A percentile compares a stretch with the other conserved stretches of the same genome.
Conservation (phyloP, 1,284 basidiomycete genomes). For the Fomitopsis schrenkii region DNA sequence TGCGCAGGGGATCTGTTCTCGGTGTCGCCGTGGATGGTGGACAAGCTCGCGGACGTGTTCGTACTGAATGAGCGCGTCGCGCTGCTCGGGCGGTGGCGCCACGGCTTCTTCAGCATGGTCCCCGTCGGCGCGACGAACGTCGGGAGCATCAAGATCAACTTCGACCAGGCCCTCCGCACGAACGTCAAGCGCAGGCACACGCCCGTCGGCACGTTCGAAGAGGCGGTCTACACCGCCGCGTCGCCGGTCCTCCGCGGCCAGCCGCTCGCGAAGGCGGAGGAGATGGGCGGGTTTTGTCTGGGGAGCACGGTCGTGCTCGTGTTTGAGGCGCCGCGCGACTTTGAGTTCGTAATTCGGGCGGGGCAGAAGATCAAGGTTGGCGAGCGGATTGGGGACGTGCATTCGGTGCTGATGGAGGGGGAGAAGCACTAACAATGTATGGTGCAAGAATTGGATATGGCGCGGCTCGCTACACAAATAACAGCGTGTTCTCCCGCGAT, state of each 20-base stretch:
- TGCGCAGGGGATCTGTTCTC: slow-evolving; percentile 85
- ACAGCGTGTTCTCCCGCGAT: too few relatives aligned
- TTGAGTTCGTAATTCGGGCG: slow-evolving; percentile 76
- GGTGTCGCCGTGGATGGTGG: slow-evolving; percentile 95
- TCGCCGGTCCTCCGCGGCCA: slow-evolving; percentile 85
- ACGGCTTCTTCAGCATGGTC: slow-evolving; percentile 97
- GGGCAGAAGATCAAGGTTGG: slow-evolving; percentile 92
- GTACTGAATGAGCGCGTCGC: slow-evolving; percentile 98
- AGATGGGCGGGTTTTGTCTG: slow-evolving; percentile 97
- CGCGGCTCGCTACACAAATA: too few relatives aligned
- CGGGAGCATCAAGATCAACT: slow-evolving; percentile 95
- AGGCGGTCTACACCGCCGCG: slow-evolving; percentile 86
- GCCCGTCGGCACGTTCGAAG: slow-evolving; percentile 86
- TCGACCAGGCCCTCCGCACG: slow-evolving; percentile 88
- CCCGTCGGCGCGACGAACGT: slow-evolving; percentile 99
- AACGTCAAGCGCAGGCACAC: slow-evolving; percentile 66
- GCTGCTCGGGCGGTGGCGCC: slow-evolving; percentile 91
- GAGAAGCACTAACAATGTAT: not conserved
- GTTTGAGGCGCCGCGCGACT: slow-evolving; percentile 89
- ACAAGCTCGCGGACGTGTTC: slow-evolving; percentile 89
- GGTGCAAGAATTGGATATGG: too few relatives aligned
- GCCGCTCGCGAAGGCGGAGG: slow-evolving; percentile 83
- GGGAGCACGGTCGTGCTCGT: slow-evolving; percentile 97
- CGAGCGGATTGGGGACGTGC: slow-evolving; percentile 62
- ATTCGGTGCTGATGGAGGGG: not conserved